Conservation (phyloP, 441 rosid species). For the Adansonia gregorii region DNA sequence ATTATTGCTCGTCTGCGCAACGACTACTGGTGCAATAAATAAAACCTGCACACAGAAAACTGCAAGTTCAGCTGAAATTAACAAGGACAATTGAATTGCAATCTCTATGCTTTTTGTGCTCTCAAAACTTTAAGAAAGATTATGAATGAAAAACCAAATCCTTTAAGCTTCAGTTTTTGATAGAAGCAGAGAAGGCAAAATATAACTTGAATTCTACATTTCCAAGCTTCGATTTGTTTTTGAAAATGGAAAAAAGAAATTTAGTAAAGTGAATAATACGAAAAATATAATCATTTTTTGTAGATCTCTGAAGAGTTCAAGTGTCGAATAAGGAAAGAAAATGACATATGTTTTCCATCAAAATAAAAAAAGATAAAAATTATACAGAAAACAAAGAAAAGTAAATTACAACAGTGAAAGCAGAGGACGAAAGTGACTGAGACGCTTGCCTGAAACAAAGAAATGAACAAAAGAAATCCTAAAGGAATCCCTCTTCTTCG, state of each 20-base stretch:
- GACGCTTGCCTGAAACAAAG: slow-evolving; percentile 45
- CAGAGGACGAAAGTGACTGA: slow-evolving; percentile 19
- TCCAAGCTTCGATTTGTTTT: not conserved
- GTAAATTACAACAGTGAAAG: not conserved
- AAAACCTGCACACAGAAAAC: slow-evolving; percentile 49
- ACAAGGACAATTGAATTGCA: not conserved
- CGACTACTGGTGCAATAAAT: slow-evolving; percentile 32
- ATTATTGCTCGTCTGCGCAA: slow-evolving; percentile 51
- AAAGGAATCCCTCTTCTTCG: slow-evolving; percentile 19
- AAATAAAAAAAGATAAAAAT: not conserved
- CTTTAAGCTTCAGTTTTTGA: not conserved
- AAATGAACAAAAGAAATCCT: slow-evolving; percentile 34
- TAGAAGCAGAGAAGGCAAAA: slow-evolving; percentile 8
- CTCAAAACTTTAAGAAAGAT: slow-evolving; percentile 5
- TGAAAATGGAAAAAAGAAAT: not conserved
- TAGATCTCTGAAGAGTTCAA: not conserved
- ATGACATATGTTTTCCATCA: not conserved
- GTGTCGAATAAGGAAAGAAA: not conserved
- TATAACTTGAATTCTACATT: slow-evolving; percentile 5
- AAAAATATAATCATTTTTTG: not conserved
- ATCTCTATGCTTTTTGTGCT: not conserved
- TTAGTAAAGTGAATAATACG: slow-evolving; percentile 8
- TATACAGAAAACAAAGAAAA: not conserved
- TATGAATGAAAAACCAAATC: not conserved
- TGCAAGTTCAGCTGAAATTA: slow-evolving; percentile 27